Evolutionary conservation across 2,329 filamentous ascomycete species (phyloP).

Genomic region (Colletotrichum sp.): DNA sequence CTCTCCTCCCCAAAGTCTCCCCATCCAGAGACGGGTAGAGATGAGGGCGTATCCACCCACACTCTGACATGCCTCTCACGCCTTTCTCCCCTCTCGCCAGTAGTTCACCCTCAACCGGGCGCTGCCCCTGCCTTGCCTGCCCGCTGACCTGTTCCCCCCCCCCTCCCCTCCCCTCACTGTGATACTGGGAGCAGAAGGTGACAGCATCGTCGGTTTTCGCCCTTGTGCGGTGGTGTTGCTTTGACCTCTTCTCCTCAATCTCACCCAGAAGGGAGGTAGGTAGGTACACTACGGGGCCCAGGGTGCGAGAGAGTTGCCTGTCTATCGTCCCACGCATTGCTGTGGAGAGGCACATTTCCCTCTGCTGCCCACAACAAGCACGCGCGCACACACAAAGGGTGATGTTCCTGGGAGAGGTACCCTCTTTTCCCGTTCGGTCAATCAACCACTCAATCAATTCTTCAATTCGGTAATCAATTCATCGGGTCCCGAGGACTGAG

Average conservation of each 20-base stretch:
- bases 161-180: background rate
- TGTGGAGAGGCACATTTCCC: background rate
- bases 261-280: background rate
- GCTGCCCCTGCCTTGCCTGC: background rate
- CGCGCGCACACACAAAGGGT: too few species aligned
- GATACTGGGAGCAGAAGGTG: background rate
- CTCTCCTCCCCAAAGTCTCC: background rate
- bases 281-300: background rate
- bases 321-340: background rate
- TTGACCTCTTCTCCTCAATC: background rate
- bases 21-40: background rate
- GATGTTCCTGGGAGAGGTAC: background rate
- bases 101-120: background rate
- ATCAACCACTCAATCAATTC: background rate
- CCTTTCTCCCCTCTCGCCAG: background rate
- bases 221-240: background rate
- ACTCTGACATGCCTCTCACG: background rate
- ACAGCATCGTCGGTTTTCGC: background rate
- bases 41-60: background rate
- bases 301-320: background rate
- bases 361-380: too few species aligned
- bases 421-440: background rate
- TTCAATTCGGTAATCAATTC: background rate
- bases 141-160: background rate
- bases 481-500: background rate